Evolutionary conservation across 768 basidiomycete genomes (phyloP).

Genomic region (Phanerodontia chrysosporium): DNA sequence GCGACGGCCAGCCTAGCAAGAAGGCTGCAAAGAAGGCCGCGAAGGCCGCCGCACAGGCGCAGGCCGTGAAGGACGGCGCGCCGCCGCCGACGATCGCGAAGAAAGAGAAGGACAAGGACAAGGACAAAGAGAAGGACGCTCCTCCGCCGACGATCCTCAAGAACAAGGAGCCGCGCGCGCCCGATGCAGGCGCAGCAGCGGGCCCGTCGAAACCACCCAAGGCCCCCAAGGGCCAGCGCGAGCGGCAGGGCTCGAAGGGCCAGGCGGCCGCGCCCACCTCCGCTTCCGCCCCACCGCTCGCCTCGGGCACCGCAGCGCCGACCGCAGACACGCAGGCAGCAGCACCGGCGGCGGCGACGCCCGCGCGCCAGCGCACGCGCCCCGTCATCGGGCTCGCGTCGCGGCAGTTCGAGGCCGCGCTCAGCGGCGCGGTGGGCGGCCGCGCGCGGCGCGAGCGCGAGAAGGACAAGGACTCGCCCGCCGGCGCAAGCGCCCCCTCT

Average conservation of each 20-base stretch:
- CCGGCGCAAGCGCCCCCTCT: no score
- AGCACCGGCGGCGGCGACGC: constrained; percentile 2
- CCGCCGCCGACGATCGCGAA: constrained; percentile 1
- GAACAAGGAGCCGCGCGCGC: not conserved
- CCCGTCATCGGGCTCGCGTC: constrained; percentile 61
- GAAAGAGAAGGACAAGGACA: not conserved
- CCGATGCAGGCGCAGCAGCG: not conserved
- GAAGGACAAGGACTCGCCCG: constrained; percentile 22
- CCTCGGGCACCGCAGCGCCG: constrained; percentile 19
- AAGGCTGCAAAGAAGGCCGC: constrained; percentile 31
- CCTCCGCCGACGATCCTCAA: constrained; percentile 1
- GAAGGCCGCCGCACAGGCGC: constrained; percentile 2
- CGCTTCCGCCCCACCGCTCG: constrained; percentile 3
- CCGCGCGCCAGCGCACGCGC: constrained; percentile 37
- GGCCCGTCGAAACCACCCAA: not conserved
- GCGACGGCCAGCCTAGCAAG: constrained; percentile 26
- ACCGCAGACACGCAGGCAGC: constrained; percentile 6
- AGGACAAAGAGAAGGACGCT: not conserved
- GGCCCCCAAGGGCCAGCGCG: not conserved
- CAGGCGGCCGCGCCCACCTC: not conserved
- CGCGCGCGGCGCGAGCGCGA: constrained; percentile 33
- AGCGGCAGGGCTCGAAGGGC: constrained; percentile 9
- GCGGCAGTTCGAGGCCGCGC: constrained; percentile 69
- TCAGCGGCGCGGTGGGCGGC: constrained; percentile 48
- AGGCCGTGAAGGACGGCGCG: not conserved